A percentile compares a stretch with the other conserved stretches of the same genome.
These are phyloP conservation scores for Aegilops bicornis DNA, from an alignment of 176 grass and related monocot genomes.

Conservation along the genomic window DNA sequence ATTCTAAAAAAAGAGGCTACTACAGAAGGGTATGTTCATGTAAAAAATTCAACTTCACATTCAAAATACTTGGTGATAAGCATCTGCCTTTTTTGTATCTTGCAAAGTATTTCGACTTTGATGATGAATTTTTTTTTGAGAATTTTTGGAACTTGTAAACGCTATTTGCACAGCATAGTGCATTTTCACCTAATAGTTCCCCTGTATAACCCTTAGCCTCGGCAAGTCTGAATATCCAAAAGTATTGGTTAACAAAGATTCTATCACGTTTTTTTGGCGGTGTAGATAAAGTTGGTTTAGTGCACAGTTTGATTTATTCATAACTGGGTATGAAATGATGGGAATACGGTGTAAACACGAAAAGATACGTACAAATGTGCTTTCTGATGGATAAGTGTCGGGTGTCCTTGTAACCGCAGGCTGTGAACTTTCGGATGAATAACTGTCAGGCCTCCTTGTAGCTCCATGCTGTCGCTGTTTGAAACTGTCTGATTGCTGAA, in stretches of 20 bases:
- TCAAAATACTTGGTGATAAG: neutral
- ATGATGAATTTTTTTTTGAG: neutral
- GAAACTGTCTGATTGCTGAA: conserved; percentile 41
- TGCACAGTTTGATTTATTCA: neutral
- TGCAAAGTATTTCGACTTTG: neutral
- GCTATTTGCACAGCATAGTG: neutral
- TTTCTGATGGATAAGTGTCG: conserved; percentile 26
- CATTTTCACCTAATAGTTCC: neutral
- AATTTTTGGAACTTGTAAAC: neutral
- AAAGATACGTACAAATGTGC: conserved; percentile 52
- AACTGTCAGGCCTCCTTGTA: conserved; percentile 38
- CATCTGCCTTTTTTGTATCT: neutral
- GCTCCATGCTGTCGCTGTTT: conserved; percentile 45
- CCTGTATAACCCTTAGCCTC: neutral
- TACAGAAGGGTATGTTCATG: neutral
- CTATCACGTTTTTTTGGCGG: neutral
- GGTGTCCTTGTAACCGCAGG: conserved; percentile 35
- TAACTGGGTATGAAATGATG: neutral
- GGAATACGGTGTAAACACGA: neutral
- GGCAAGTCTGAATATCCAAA: neutral
- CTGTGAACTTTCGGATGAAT: conserved; percentile 43
- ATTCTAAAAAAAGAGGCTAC: neutral
- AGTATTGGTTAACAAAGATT: neutral
- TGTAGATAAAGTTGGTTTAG: neutral
- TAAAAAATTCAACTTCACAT: neutral